phyloP scores from a whole-genome alignment of 805 yeast species.

The Wickerhamiella vanderwaltii region DNA sequence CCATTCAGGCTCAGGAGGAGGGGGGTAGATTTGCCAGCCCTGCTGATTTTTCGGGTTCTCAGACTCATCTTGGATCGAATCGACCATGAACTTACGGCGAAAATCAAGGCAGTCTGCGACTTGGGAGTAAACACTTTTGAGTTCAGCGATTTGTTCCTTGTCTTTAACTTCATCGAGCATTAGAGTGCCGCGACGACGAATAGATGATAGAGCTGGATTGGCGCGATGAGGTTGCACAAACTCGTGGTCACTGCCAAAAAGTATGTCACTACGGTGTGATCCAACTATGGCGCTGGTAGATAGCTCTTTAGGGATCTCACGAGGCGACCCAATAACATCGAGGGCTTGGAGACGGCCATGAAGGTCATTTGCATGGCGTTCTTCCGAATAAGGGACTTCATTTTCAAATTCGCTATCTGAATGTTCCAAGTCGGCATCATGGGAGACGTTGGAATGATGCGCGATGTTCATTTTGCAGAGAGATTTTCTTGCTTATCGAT shows the following conservation, averaged over 20 bases:
- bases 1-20: conserved; percentile 89
- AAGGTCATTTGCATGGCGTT: conserved; percentile 14
- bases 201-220: conserved; percentile 5
- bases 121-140: conserved; percentile 27
- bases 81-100: conserved; percentile 60
- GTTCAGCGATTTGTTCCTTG: conserved; percentile 27
- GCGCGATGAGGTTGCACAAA: not conserved
- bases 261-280: conserved; percentile 8
- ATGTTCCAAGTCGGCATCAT: not conserved
- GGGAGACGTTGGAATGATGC: not conserved
- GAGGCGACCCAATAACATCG: conserved; percentile 13
- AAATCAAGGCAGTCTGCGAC: conserved; percentile 47
- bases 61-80: conserved; percentile 58
- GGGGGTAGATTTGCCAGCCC: conserved; percentile 76
- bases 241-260: not conserved
- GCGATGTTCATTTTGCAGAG: too few relatives aligned
- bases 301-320: conserved; percentile 5
- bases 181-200: conserved; percentile 16
- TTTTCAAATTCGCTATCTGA: conserved; percentile 11
- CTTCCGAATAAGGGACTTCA: conserved; percentile 20
- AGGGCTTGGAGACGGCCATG: conserved; percentile 22
- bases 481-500: too few relatives aligned
- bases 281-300: conserved; percentile 6
- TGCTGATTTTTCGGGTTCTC: conserved; percentile 76
- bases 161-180: conserved; percentile 23